These are phyloP conservation scores for Cryphonectria naterciae DNA, from an alignment of 2,329 filamentous ascomycete species.

Conservation along the genomic window DNA sequence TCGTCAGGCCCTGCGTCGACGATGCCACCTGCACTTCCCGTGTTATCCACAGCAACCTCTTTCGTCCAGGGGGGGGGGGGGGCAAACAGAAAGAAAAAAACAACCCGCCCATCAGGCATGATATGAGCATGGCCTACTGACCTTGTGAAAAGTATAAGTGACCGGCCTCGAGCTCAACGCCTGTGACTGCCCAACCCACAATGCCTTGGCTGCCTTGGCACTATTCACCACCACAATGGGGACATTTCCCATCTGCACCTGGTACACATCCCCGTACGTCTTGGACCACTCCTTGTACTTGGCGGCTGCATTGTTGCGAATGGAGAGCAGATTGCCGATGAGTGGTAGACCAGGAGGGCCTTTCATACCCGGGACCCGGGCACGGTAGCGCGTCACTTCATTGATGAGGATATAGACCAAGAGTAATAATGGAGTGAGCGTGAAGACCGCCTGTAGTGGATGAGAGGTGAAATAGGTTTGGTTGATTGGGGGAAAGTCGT, in stretches of 20 bases:
- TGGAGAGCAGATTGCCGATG: constrained; percentile 60
- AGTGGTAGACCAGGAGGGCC: constrained; percentile 56
- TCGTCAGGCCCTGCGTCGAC: constrained; percentile 44
- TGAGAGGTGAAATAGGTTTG: background rate
- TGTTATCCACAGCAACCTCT: background rate
- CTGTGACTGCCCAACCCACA: constrained; percentile 70
- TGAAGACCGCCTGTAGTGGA: constrained; percentile 9
- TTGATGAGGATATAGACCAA: constrained; percentile 53
- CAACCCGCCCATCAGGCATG: background rate
- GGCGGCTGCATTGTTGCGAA: constrained; percentile 58
- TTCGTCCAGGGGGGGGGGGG: background rate
- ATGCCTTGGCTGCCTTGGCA: constrained; percentile 64
- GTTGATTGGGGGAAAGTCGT: constrained; percentile 3
- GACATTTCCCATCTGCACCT: constrained; percentile 46
- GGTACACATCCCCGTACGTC: constrained; percentile 39
- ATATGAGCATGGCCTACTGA: constrained; percentile 37
- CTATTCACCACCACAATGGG: constrained; percentile 69
- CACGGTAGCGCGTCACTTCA: constrained; percentile 50
- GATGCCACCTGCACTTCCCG: constrained; percentile 36
- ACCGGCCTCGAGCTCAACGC: constrained; percentile 67
- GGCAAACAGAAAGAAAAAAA: no score
- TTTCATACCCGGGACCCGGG: constrained; percentile 49
- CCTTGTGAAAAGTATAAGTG: constrained; percentile 65
- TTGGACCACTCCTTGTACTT: constrained; percentile 47
- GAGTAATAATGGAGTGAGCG: constrained; percentile 33